These are phyloP conservation scores for Fusarium zealandicum DNA, from an alignment of 2,329 filamentous ascomycete genomes.

Conservation along the genomic window DNA sequence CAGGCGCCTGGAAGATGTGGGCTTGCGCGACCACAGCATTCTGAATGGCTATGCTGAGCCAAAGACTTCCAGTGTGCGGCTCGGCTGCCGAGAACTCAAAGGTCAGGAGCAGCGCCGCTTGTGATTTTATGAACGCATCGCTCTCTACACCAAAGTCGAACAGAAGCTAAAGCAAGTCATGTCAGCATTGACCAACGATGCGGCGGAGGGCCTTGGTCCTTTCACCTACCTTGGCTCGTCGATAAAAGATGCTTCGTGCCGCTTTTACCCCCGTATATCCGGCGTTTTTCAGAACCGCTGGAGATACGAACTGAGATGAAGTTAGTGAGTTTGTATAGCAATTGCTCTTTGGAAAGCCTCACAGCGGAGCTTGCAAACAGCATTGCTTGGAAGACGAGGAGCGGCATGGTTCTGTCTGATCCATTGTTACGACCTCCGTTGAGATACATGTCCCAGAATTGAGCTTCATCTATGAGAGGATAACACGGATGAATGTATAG, in stretches of 20 bases:
- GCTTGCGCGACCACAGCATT: constrained; percentile 26
- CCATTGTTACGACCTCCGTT: background rate
- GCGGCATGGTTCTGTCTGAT: background rate
- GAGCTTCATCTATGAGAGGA: constrained; percentile 15
- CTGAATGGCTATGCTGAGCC: constrained; percentile 25
- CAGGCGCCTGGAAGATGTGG: constrained; percentile 17
- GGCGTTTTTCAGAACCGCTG: constrained; percentile 27
- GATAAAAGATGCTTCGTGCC: constrained; percentile 28
- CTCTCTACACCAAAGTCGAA: constrained; percentile 25
- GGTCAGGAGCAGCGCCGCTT: constrained; percentile 22
- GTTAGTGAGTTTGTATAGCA: background rate
- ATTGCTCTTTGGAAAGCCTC: rapidly evolving
- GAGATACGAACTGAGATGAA: constrained; percentile 15
- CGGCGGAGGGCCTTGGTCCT: background rate
- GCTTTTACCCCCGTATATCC: constrained; percentile 26
- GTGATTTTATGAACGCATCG: constrained; percentile 21
- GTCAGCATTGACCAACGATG: background rate
- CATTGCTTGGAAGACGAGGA: constrained; percentile 21
- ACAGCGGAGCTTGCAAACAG: constrained; percentile 30
- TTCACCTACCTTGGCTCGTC: constrained; percentile 16
- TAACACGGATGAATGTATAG: constrained; percentile 26
- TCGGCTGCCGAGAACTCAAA: constrained; percentile 30
- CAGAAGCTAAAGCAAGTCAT: background rate
- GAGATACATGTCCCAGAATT: constrained; percentile 32
- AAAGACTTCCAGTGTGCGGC: constrained; percentile 26